phyloP scores from a whole-genome alignment of 257 asterid species.

The Ligustrum vulgare region DNA sequence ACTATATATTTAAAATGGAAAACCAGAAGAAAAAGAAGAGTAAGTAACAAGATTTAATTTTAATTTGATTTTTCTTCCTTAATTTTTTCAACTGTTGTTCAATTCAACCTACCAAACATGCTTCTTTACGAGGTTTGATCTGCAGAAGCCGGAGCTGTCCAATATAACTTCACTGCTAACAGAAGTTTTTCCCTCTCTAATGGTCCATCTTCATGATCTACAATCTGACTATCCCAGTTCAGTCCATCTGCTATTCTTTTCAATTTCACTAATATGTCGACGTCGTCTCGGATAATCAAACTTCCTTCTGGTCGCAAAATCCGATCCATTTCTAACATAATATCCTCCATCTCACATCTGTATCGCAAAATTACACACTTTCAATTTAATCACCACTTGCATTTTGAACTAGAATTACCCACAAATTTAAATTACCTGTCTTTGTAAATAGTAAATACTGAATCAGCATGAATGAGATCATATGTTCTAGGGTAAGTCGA shows the following conservation, averaged over 20 bases:
- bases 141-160: slow-evolving; percentile 68
- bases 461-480: slow-evolving; percentile 81
- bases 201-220: slow-evolving; percentile 89
- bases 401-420: neutral
- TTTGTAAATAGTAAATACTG: slow-evolving; percentile 67
- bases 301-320: slow-evolving; percentile 84
- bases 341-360: slow-evolving; percentile 80
- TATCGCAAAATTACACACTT: neutral
- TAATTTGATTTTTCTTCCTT: neutral
- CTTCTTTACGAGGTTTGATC: slow-evolving; percentile 14
- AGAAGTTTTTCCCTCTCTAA: slow-evolving; percentile 72
- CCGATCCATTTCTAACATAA: slow-evolving; percentile 80
- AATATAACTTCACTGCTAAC: slow-evolving; percentile 70
- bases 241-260: slow-evolving; percentile 69
- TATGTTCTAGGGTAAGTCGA: slow-evolving; percentile 90
- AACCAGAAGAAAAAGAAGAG: neutral
- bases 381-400: neutral
- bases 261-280: slow-evolving; percentile 60
- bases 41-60: neutral
- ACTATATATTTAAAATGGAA: neutral
- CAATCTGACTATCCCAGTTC: slow-evolving; percentile 78
- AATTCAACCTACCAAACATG: neutral
- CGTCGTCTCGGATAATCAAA: slow-evolving; percentile 71
- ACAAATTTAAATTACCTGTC: slow-evolving; percentile 36
- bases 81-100: neutral